Evolutionary conservation across 192 early-diverging fungal species (phyloP).

Genomic region (Haplosporangium gracile): DNA sequence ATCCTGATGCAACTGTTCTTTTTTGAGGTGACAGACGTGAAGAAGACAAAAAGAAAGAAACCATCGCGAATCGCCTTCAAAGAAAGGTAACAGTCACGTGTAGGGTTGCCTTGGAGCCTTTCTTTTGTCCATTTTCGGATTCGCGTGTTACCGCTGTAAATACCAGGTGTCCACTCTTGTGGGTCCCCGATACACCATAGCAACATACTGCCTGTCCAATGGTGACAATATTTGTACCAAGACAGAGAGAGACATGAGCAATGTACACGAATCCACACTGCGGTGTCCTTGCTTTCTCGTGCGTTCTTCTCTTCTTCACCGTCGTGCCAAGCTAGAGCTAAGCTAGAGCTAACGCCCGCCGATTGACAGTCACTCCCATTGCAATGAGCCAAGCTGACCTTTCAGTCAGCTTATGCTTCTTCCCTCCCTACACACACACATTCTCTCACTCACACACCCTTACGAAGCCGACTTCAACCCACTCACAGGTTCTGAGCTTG

Average conservation of each 20-base stretch:
- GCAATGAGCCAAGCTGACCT: background rate
- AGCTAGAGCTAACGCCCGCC: background rate
- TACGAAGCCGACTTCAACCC: background rate
- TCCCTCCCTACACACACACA: background rate
- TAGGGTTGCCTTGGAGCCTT: too few relatives aligned
- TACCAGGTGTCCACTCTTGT: too few relatives aligned
- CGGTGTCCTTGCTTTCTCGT: too few relatives aligned
- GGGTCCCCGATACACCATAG: too few relatives aligned
- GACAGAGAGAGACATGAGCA: too few relatives aligned
- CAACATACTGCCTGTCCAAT: too few relatives aligned
- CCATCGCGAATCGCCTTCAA: slow-evolving; percentile 1
- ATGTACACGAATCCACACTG: too few relatives aligned
- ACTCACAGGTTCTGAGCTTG: background rate
- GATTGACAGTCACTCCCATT: background rate
- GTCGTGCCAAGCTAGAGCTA: background rate
- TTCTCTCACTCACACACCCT: background rate
- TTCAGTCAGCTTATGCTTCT: too few relatives aligned
- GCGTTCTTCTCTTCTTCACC: too few relatives aligned
- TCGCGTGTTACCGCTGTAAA: too few relatives aligned
- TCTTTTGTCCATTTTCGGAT: too few relatives aligned
- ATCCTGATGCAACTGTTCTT: background rate
- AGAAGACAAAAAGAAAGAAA: background rate
- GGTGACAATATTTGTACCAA: too few relatives aligned
- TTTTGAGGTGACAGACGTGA: background rate
- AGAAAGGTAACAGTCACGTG: background rate